A percentile compares a stretch with the other conserved stretches of the same genome.
These are phyloP conservation scores for Pseudogymnoascus sp. DNA, from an alignment of 2,329 filamentous ascomycete genomes.

Conservation along the genomic window DNA sequence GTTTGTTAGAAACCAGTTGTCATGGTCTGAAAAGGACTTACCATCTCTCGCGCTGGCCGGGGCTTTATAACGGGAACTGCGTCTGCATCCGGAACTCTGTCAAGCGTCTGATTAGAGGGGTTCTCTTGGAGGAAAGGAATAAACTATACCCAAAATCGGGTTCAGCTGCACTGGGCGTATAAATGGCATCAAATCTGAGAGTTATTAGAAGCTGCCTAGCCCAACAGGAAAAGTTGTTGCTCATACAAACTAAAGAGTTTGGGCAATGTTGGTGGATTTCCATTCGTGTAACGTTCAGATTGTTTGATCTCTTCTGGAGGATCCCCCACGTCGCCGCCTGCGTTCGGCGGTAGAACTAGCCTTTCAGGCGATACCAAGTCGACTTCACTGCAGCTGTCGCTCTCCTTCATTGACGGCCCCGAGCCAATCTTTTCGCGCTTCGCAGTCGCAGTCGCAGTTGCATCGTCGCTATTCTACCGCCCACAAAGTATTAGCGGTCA, in stretches of 20 bases:
- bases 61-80: background rate
- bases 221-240: background rate
- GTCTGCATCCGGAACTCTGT: background rate
- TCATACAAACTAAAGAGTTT: background rate
- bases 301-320: background rate
- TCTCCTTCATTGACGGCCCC: background rate
- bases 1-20: background rate
- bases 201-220: background rate
- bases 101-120: background rate
- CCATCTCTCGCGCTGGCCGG: background rate
- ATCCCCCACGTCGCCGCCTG: background rate
- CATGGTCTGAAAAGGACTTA: background rate
- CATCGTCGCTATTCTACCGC: background rate
- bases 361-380: background rate
- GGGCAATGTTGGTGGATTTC: background rate
- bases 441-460: background rate
- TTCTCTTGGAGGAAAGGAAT: background rate
- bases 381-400: background rate
- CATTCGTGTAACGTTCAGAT: background rate
- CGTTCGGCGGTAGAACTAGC: background rate
- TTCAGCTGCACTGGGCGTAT: background rate
- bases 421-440: background rate
- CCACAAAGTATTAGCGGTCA: constrained; percentile 6
- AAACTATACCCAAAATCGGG: constrained; percentile 1
- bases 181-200: background rate